These are phyloP conservation scores for Suhomyces choctaworum DNA, from an alignment of 1,139 yeast species.

Conservation along the genomic window DNA sequence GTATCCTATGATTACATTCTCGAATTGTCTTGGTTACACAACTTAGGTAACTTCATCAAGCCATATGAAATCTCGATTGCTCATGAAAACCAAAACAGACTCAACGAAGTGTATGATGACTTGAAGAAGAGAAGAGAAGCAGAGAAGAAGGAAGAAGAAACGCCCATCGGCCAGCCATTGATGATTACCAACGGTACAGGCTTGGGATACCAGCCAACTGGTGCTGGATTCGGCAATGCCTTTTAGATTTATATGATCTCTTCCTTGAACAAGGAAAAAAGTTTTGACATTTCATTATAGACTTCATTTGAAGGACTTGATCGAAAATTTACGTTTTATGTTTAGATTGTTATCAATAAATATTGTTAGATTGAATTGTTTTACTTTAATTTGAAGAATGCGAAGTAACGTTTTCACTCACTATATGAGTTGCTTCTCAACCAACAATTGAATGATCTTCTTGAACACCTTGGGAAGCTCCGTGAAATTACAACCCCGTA, in stretches of 20 bases:
- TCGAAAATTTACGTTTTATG: constrained; percentile 10
- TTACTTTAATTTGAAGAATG: not conserved
- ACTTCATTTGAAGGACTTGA: constrained; percentile 5
- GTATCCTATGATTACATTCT: constrained; percentile 80
- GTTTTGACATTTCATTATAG: constrained; percentile 7
- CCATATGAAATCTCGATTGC: constrained; percentile 86
- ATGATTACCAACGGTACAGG: constrained; percentile 66
- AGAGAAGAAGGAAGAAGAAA: constrained; percentile 50
- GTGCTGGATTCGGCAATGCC: constrained; percentile 65
- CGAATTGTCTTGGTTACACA: constrained; percentile 90
- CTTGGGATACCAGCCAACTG: constrained; percentile 63
- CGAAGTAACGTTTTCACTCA: not conserved
- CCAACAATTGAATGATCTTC: constrained; percentile 16
- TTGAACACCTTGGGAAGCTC: constrained; percentile 22
- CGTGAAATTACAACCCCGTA: constrained; percentile 19
- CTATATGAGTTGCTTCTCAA: constrained; percentile 12
- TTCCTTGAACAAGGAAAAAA: constrained; percentile 8
- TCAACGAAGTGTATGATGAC: constrained; percentile 68
- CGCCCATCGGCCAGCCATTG: constrained; percentile 52
- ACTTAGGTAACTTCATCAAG: constrained; percentile 73
- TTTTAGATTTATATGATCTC: constrained; percentile 28
- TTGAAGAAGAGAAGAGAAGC: constrained; percentile 67
- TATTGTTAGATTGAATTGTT: constrained; percentile 1
- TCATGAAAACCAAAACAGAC: constrained; percentile 70
- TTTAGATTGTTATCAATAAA: constrained; percentile 10